These are phyloP conservation scores for Marasmius oreades DNA, from an alignment of 1,284 basidiomycete species.

Conservation along the genomic window DNA sequence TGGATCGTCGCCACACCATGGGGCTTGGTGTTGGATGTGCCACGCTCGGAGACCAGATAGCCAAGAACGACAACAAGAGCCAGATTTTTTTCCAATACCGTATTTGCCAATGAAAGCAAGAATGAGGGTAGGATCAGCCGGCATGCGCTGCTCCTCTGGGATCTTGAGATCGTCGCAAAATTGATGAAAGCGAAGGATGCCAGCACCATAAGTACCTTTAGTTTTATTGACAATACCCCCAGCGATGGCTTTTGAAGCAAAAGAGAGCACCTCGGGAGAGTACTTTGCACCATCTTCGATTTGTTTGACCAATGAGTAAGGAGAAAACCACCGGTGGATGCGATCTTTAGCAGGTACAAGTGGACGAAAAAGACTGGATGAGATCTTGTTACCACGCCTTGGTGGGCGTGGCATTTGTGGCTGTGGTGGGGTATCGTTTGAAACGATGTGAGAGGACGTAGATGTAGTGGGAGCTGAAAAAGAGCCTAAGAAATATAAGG, in stretches of 20 bases:
- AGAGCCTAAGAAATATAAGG: background rate
- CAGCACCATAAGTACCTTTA: too few relatives aligned
- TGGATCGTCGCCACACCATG: constrained; percentile 23
- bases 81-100: too few relatives aligned
- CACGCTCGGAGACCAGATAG: constrained; percentile 27
- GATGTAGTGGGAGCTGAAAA: background rate
- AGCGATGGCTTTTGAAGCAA: background rate
- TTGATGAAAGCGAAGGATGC: constrained; percentile 21
- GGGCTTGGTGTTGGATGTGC: constrained; percentile 28
- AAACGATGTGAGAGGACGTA: background rate
- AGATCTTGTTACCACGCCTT: background rate
- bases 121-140: constrained; percentile 11
- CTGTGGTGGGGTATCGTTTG: background rate
- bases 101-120: too few relatives aligned
- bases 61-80: too few relatives aligned
- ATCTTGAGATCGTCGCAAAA: constrained; percentile 21
- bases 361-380: background rate
- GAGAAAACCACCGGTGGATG: too few relatives aligned
- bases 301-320: background rate
- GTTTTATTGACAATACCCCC: background rate
- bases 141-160: constrained; percentile 20
- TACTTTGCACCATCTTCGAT: background rate
- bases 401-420: background rate
- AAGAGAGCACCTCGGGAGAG: background rate
- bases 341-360: too few relatives aligned